A percentile compares a stretch with the other conserved stretches of the same genome.
Conservation (phyloP, 306 rosid species). For the Corylus heterophylla region DNA sequence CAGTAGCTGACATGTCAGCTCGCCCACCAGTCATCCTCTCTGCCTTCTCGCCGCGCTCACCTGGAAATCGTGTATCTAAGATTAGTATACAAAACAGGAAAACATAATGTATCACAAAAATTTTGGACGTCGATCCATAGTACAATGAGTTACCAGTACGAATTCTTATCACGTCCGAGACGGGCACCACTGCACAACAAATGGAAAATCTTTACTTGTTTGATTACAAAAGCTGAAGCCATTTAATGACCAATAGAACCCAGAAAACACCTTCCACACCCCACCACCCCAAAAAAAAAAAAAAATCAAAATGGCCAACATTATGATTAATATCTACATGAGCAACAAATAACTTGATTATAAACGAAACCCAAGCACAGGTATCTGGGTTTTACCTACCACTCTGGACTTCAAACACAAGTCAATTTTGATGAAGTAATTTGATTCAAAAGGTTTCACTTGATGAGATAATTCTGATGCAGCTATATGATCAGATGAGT, state of each 20-base stretch:
- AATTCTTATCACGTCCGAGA: conserved; percentile 74
- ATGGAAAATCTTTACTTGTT: conserved; percentile 18
- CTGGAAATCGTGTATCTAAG: conserved; percentile 39
- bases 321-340: too few relatives aligned
- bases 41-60: conserved; percentile 82
- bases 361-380: not conserved
- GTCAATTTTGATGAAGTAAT: not conserved
- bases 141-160: conserved; percentile 70
- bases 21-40: conserved; percentile 80
- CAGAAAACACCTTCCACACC: not conserved
- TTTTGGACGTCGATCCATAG: conserved; percentile 1
- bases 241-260: not conserved
- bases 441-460: not conserved
- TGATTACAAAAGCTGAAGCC: conserved; percentile 16
- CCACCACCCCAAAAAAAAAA: too few relatives aligned
- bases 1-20: conserved; percentile 37
- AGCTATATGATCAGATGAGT: not conserved
- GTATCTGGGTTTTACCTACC: not conserved
- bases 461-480: not conserved
- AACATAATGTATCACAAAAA: not conserved
- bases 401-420: not conserved
- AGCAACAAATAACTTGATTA: not conserved
- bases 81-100: not conserved
- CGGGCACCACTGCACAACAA: conserved; percentile 72
- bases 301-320: too few relatives aligned